Conservation (phyloP, 2,329 filamentous ascomycete genomes). For the Lasiodiplodia sp. region DNA sequence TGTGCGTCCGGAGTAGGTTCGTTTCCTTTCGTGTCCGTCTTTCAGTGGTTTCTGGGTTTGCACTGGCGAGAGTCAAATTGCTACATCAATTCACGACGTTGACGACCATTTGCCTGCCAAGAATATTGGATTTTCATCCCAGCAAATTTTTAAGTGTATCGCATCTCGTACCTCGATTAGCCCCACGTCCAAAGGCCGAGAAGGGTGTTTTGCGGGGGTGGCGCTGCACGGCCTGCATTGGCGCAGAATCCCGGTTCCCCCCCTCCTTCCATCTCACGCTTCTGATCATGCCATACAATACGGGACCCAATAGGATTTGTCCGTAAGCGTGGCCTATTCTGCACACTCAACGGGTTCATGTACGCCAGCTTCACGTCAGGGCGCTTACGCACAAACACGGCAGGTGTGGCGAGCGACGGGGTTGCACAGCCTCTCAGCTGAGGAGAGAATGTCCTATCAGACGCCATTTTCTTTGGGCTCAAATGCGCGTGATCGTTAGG, state of each 20-base stretch:
- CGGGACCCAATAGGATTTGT: background rate
- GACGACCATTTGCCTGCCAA: background rate
- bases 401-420: conserved; percentile 15
- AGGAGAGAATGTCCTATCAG: background rate
- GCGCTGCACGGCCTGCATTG: conserved; percentile 11
- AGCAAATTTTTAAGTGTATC: background rate
- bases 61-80: background rate
- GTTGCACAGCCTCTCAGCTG: conserved; percentile 4
- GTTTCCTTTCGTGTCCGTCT: background rate
- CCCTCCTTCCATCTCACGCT: background rate
- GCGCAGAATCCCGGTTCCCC: background rate
- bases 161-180: conserved; percentile 3
- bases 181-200: background rate
- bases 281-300: background rate
- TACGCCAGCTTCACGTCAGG: background rate
- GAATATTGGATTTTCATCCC: background rate
- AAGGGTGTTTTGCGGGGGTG: conserved; percentile 17
- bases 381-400: background rate
- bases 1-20: background rate
- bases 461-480: background rate
- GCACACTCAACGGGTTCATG: background rate
- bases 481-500: background rate
- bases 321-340: background rate
- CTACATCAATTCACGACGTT: background rate
- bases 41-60: background rate